Base-by-base conservation (phyloP, 257 asterid species). In the Euphrasia confusa region DNA sequence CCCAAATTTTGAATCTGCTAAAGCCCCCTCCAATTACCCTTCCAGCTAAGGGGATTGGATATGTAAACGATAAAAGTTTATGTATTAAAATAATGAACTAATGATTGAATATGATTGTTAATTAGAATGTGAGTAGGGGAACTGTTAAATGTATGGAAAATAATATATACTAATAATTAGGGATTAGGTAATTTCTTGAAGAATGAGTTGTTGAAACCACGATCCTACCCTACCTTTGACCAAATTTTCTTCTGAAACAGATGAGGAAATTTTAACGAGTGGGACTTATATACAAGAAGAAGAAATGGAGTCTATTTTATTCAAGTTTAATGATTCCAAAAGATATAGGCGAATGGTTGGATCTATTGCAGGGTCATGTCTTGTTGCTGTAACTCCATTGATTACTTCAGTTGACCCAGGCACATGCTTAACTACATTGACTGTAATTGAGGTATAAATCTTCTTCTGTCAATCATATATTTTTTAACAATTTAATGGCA, bases 311-410 rank as follows among this genome's bases (percentile, higher is more conserved):
- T 74, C 88, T 37, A 60, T 82, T 50, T 12, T 89, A 69, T 82
- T 83, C 76, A 79, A 79, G 68, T 82, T 93, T 75, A 89, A 76
- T 42, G 88, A 87, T 67, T 87, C 84, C 60, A 79, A 79, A 83
- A 77, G 97, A 74, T 85, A 80, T 61, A 73, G 97, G 62, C 67
- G 81, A 67, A 82, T 81, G 56, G 90, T 93, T 79, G 99, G 97
- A 73, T 84, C 97, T 52, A 79, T 93, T 56, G 88, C 83, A 2
- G 84, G 88, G 60, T 89, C 97, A 58, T 93, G 99, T 76, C 71
- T 89, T 56, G 69, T 70, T 63, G 76, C 97, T 65, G 91, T 83
- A 15, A 83, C 96, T 69, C 96, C 99, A 3, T 72, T 89, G 58
- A 74, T 89, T 75, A 81, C 96, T 78, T 89, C 99, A 64, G 77